Base-by-base conservation (phyloP, 1,139 yeast species). In the Candida smagusa region DNA sequence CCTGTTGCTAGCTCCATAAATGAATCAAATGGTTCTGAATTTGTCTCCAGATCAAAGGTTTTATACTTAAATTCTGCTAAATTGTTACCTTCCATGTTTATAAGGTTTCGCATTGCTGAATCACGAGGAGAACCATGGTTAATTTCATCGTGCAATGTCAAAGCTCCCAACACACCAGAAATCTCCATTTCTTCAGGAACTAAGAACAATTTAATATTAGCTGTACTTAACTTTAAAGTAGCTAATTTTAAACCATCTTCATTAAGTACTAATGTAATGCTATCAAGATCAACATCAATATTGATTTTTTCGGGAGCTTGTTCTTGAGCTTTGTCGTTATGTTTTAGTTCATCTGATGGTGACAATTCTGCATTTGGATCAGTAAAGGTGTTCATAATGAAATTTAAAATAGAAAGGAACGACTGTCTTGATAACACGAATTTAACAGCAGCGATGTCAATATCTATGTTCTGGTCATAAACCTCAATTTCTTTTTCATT, bases 171-270 rank as follows among this genome's bases (percentile, higher is more conserved):
- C 33, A 72, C 78, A n/a, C 94, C 82, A 16, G 63, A 68, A 1
- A 90, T 76, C 48, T 83, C 86, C 81, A 90, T 71, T 30, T 79
- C 80, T 47, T 84, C 95, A 0, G 95, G 95, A 12, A 88, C 65
- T 30, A 89, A 58, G 28, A 81, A 69, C 6, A 87, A 77, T 11
- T 71, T 65, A 33, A 89, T 74, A 35, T 76, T 74, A 2, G 96
- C 97, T 7, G 85, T 77, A 39, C 88, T 82, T 37, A 94, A 65
- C 38, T 78, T 75, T 43, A 90, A 56, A 0, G 96, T 88, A 0
- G 96, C 96, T 33, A 94, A 59, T 47, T 85, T 83, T 31, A 82
- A 70, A 3, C 92, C 84, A 45, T 88, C 95, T 52, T 92, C 97
- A 54, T 87, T 86, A 33, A 94, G 65, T 4, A 86, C 79, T 42